Percentiles rank a stretch among this genome's conserved stretches.
Evolutionary conservation across 1,284 basidiomycete species (phyloP).

Genomic region (Schizophyllum commune): DNA sequence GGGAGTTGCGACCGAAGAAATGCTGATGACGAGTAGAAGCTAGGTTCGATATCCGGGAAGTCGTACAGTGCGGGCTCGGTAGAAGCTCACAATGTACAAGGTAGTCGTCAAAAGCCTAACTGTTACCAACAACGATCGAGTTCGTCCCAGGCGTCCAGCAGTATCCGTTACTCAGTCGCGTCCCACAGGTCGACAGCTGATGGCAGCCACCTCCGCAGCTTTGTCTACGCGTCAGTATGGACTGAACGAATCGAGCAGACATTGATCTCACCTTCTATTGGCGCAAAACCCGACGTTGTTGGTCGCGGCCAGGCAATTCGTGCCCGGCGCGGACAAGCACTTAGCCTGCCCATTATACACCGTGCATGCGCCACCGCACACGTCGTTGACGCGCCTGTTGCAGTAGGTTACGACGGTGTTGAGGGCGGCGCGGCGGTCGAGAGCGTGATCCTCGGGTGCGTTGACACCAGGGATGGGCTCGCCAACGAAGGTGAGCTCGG

Average conservation of each 20-base stretch:
- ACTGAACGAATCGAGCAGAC: not conserved
- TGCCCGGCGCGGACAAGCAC: constrained; percentile 17
- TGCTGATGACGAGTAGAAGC: no score
- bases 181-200: constrained; percentile 13
- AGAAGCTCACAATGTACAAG: no score
- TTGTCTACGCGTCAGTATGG: not conserved
- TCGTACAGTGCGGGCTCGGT: no score
- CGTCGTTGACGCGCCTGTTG: constrained; percentile 6
- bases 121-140: constrained; percentile 14
- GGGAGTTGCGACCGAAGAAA: no score
- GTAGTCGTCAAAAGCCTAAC: not conserved
- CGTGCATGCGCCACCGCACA: constrained; percentile 19
- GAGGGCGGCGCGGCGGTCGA: constrained; percentile 1
- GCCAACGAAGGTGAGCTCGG: constrained; percentile 18
- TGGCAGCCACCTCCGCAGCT: constrained; percentile 18
- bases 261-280: not conserved
- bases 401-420: constrained; percentile 18
- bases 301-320: constrained; percentile 19
- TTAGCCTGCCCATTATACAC: constrained; percentile 16
- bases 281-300: constrained; percentile 20
- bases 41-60: no score
- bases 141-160: constrained; percentile 19
- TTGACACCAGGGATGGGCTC: constrained; percentile 8
- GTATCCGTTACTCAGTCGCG: constrained; percentile 13
- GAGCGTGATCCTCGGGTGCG: not conserved